These are phyloP conservation scores for Recurvomyces mirabilis DNA, from an alignment of 495 filamentous ascomycete species.

Conservation along the genomic window DNA sequence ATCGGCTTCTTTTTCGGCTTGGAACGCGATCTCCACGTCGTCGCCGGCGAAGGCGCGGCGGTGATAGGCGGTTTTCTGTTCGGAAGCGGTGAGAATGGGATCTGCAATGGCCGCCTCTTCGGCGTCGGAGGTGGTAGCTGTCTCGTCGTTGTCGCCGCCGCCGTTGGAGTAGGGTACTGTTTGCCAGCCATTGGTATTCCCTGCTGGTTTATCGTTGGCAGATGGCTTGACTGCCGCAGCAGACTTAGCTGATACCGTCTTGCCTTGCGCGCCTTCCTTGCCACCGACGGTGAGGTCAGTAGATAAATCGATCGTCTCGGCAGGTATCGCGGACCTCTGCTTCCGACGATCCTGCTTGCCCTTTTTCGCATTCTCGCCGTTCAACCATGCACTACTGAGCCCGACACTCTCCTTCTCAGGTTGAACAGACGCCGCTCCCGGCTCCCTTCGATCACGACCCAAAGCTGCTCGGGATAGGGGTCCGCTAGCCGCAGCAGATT, in stretches of 20 bases:
- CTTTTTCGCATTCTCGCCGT: background rate
- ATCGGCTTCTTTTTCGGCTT: slow-evolving; percentile 62
- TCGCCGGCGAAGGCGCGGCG: slow-evolving; percentile 69
- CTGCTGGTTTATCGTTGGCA: background rate
- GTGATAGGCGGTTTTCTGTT: slow-evolving; percentile 7
- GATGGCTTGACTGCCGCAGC: background rate
- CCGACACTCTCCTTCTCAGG: background rate
- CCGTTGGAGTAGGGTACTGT: slow-evolving; percentile 23
- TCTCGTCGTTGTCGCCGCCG: slow-evolving; percentile 7
- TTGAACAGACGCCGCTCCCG: background rate
- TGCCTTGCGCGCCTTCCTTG: too few relatives aligned
- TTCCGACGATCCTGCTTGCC: background rate
- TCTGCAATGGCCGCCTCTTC: slow-evolving; percentile 52
- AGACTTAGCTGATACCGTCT: background rate
- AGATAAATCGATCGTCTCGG: background rate
- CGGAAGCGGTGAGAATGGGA: slow-evolving; percentile 49
- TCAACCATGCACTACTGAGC: background rate
- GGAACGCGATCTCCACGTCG: slow-evolving; percentile 75
- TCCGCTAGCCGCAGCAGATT: background rate
- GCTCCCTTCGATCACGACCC: slow-evolving; percentile 1
- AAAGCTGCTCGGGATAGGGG: slow-evolving; percentile 1
- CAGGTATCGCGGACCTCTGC: background rate
- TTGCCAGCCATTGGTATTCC: slow-evolving; percentile 28
- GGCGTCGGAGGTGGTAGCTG: slow-evolving; percentile 46
- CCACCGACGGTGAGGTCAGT: too few relatives aligned